Evolutionary conservation across 1,284 basidiomycete genomes (phyloP), one percentile per base, ranked within the genome.

Genomic region (Ganoderma lingzhi): DNA sequence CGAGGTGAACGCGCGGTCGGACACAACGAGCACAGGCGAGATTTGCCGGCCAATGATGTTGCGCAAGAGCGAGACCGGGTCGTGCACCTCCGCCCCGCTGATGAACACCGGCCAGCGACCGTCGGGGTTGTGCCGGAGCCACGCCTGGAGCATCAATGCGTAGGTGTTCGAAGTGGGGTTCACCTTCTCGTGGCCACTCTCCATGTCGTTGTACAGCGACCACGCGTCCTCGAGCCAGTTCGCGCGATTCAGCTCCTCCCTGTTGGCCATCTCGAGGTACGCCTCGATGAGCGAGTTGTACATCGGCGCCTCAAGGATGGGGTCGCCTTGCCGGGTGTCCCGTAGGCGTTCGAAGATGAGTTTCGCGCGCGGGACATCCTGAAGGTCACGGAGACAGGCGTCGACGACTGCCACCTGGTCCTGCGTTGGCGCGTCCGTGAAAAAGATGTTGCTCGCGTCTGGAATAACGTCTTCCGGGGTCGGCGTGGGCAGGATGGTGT

Each of bases 371-470:
- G 85, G 84, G 0, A 94, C 89, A 75, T 95, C 90, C 79, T 91
- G 88, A 0, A 88, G 78, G 70, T 91, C 88, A 77, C 91, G 86
- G 19, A 96, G 80, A 78, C 94, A 96, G 0, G 93, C 93, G 73
- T 93, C 90, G 79, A 96, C 92, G 71, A 95, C 86, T 0, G 92
- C 88, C 14, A 94, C 78, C 62, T 87, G 83, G 77, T 95, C 92
- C 77, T 90, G 88, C 0, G 90, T 88, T 0, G 82, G 77, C 0
- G 91, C 87, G 76, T 91, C 86, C 12, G 86, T 84, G 81, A 92
- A 90, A 84, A 91, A 88, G 74, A 88, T 74, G 77, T 89, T 83
- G 78, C 86, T 83, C 15, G 82, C 19, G 6, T n/a, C 69, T 2
- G 78, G 72, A 3, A 82, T 80, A 61, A 77, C 74, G 73, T 86